These are phyloP conservation scores for Dalbergia cochinchinensis DNA, from an alignment of 306 rosid species.

Conservation along the genomic window DNA sequence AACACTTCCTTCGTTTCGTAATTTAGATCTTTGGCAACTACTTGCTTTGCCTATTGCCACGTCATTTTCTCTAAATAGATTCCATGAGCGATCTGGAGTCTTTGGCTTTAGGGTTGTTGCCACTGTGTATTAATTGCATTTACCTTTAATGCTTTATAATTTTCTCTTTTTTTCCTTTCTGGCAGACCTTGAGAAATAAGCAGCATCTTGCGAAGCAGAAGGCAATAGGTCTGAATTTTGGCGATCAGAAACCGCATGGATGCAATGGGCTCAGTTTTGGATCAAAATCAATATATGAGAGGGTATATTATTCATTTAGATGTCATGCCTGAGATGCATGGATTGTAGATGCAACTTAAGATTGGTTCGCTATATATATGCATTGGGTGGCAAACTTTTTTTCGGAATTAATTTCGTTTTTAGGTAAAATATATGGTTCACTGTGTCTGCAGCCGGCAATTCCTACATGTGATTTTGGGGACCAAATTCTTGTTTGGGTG, in stretches of 20 bases:
- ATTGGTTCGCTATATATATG: neutral
- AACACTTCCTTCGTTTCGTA: conserved; percentile 20
- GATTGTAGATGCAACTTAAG: neutral
- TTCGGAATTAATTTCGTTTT: neutral
- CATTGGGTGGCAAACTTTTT: conserved; percentile 23
- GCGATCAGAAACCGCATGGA: conserved; percentile 49
- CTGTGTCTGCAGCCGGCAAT: conserved; percentile 10
- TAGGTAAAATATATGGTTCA: neutral
- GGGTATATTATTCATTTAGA: conserved; percentile 51
- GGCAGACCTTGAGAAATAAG: conserved; percentile 57
- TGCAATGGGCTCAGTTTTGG: conserved; percentile 45
- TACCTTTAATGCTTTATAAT: conserved; percentile 6
- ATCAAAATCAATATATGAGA: conserved; percentile 45
- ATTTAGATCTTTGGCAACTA: conserved; percentile 5
- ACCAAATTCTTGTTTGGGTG: neutral
- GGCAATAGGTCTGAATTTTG: conserved; percentile 41
- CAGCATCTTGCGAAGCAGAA: conserved; percentile 44
- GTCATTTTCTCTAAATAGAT: neutral
- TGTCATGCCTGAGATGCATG: neutral
- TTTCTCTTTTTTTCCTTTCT: conserved; percentile 6
- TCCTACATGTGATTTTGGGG: conserved; percentile 10
- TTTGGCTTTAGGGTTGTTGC: neutral
- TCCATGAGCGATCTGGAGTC: neutral
- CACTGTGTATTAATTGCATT: conserved; percentile 11
- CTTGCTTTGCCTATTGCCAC: neutral